Conservation (phyloP, 352 stramenopile species). For the Globisporangium middletonii region DNA sequence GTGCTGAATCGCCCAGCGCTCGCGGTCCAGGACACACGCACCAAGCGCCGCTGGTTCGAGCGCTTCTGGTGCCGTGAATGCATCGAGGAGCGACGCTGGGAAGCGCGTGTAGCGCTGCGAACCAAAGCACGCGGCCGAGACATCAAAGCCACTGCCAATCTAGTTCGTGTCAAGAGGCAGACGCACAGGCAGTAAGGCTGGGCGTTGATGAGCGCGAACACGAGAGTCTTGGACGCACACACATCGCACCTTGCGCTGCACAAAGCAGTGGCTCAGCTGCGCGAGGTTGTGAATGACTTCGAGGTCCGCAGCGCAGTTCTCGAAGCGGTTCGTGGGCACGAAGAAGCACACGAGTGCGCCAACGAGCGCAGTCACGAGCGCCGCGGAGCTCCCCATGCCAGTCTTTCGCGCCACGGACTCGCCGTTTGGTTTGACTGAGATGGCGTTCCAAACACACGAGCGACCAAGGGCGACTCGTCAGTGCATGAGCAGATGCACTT, state of each 20-base stretch:
- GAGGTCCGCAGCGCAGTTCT: conserved; percentile 17
- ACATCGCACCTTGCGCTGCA: conserved; percentile 90
- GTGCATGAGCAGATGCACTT: not conserved
- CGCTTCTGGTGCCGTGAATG: conserved; percentile 40
- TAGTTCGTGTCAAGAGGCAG: conserved; percentile 9
- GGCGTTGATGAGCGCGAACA: not conserved
- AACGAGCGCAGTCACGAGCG: conserved; percentile 93
- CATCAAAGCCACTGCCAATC: conserved; percentile 97
- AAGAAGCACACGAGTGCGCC: conserved; percentile 87
- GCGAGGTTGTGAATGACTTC: conserved; percentile 91
- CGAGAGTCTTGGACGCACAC: too few relatives aligned
- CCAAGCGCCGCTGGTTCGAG: conserved; percentile 56
- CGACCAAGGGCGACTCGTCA: not conserved
- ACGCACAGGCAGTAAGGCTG: not conserved
- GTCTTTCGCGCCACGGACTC: conserved; percentile 88
- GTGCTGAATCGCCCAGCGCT: conserved; percentile 35
- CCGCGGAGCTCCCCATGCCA: conserved; percentile 93
- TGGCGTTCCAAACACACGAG: not conserved
- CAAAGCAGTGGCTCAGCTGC: conserved; percentile 93
- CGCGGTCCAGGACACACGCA: conserved; percentile 28
- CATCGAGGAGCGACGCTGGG: conserved; percentile 42
- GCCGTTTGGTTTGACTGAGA: conserved; percentile 28
- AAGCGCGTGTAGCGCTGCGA: conserved; percentile 94
- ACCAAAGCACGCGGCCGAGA: conserved; percentile 91
- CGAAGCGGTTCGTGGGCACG: conserved; percentile 25